Conservation (phyloP, 2,329 filamentous ascomycete species). For the Fusarium napiforme region DNA sequence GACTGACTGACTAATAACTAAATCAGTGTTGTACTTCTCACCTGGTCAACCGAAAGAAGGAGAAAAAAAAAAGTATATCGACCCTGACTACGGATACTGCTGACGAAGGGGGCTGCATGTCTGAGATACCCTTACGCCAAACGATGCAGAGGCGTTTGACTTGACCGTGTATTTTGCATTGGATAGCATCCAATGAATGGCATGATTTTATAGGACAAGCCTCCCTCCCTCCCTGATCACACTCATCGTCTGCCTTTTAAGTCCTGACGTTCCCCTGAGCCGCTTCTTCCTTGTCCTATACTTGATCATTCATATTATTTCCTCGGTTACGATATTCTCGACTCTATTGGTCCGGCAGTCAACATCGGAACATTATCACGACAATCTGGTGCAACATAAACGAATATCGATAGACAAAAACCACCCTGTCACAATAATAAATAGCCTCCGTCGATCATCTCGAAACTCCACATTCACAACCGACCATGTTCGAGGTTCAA, state of each 20-base stretch:
- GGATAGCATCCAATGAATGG: conserved; percentile 6
- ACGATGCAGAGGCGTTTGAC: conserved; percentile 31
- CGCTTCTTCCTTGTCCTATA: conserved; percentile 28
- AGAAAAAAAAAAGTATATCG: conserved; percentile 2
- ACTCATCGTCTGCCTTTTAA: conserved; percentile 4
- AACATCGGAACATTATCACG: conserved; percentile 16
- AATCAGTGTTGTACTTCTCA: background rate
- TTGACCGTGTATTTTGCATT: conserved; percentile 11
- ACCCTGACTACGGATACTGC: background rate
- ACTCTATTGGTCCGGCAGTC: conserved; percentile 6
- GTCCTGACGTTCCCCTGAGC: conserved; percentile 3
- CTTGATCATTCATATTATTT: conserved; percentile 3
- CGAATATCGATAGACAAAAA: conserved; percentile 2
- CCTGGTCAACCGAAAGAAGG: background rate
- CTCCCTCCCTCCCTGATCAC: conserved; percentile 21
- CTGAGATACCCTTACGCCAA: conserved; percentile 14
- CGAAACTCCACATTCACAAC: conserved; percentile 17
- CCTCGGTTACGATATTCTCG: background rate
- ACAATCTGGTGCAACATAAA: conserved; percentile 1
- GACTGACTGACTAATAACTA: background rate
- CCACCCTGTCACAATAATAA: conserved; percentile 13
- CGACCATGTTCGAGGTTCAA: conserved; percentile 43
- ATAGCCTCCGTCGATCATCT: conserved; percentile 4
- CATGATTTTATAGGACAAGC: background rate
- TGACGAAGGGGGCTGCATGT: conserved; percentile 18